These are phyloP conservation scores for Suillus discolor DNA, from an alignment of 768 basidiomycete genomes.

Conservation along the genomic window DNA sequence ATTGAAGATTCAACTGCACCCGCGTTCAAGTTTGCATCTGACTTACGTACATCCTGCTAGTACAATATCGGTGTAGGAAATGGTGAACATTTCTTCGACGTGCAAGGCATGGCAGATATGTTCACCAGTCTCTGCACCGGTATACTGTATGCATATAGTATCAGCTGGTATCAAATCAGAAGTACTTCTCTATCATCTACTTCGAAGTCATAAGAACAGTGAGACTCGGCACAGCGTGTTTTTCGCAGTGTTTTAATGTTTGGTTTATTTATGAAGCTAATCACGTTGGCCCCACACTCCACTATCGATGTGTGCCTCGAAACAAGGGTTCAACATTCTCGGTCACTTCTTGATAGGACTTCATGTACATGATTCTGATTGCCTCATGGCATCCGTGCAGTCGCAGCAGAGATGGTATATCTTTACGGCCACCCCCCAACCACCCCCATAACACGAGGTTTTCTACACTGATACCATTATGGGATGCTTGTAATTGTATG, in stretches of 20 bases:
- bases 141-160: background rate
- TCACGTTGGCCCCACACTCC: background rate
- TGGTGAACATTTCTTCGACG: background rate
- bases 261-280: background rate
- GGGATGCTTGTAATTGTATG: background rate
- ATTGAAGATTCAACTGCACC: too few species aligned
- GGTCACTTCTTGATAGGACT: slow-evolving; percentile 1
- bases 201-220: background rate
- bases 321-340: background rate
- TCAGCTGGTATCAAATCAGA: too few species aligned
- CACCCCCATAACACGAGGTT: background rate
- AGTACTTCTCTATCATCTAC: background rate
- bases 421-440: background rate
- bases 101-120: background rate
- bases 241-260: background rate
- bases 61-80: background rate
- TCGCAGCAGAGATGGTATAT: background rate
- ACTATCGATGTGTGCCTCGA: background rate
- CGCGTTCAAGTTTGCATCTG: too few species aligned
- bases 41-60: background rate
- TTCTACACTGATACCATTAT: background rate
- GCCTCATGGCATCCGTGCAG: slow-evolving; percentile 1
- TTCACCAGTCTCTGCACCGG: background rate
- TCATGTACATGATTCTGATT: background rate
- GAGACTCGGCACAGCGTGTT: background rate